These are phyloP conservation scores for Penicillium coffeae DNA, from an alignment of 495 filamentous ascomycete genomes.

Conservation along the genomic window DNA sequence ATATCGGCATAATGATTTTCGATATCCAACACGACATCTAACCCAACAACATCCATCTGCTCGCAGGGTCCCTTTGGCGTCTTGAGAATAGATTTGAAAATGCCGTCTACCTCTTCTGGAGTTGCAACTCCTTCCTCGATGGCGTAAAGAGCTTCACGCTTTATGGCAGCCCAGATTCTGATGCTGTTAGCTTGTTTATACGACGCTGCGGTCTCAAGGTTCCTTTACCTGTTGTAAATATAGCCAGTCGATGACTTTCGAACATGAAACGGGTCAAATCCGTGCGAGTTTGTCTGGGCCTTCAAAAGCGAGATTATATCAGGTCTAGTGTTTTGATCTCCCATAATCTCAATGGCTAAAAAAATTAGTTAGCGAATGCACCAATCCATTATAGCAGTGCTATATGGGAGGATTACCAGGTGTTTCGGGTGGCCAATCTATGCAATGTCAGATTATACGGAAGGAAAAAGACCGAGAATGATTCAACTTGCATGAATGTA, in stretches of 20 bases:
- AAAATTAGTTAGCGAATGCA: neutral
- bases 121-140: constrained; percentile 31
- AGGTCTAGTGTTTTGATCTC: constrained; percentile 25
- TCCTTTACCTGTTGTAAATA: constrained; percentile 35
- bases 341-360: constrained; percentile 40
- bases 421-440: constrained; percentile 42
- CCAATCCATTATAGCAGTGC: too few relatives aligned
- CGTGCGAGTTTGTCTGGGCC: constrained; percentile 24
- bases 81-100: constrained; percentile 37
- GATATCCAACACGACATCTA: constrained; percentile 38
- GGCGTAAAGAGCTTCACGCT: constrained; percentile 32
- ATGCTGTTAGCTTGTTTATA: neutral
- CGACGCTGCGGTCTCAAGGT: neutral
- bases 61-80: constrained; percentile 36
- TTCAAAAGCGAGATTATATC: constrained; percentile 22
- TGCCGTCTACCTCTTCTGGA: constrained; percentile 33
- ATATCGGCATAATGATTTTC: constrained; percentile 35
- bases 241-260: constrained; percentile 32
- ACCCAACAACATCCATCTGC: constrained; percentile 39
- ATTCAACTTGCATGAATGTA: constrained; percentile 34
- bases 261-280: constrained; percentile 38
- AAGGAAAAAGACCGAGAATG: too few relatives aligned
- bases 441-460: too few relatives aligned
- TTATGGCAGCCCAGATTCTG: constrained; percentile 42
- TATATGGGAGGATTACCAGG: too few relatives aligned